Conservation (phyloP, 2,329 filamentous ascomycete genomes). For the Alternaria gansuensis region DNA sequence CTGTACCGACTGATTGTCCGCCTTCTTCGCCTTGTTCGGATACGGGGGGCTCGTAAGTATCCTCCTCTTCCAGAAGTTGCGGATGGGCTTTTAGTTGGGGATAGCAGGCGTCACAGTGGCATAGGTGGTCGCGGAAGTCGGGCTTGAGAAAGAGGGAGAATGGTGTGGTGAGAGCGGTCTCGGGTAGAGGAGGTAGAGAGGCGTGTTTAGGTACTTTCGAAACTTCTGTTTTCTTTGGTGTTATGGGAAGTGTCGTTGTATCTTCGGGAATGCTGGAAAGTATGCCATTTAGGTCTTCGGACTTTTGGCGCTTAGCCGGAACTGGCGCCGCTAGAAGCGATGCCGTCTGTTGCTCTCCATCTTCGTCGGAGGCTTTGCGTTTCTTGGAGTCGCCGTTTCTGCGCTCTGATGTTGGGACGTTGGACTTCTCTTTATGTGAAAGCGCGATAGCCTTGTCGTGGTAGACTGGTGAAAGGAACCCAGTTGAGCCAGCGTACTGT, state of each 20-base stretch:
- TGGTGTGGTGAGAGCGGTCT: constrained; percentile 60
- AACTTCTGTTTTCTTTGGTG: constrained; percentile 38
- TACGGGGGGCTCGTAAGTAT: constrained; percentile 89
- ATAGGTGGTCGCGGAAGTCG: constrained; percentile 82
- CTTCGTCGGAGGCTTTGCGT: constrained; percentile 58
- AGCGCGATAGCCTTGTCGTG: constrained; percentile 44
- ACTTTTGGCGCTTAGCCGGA: constrained; percentile 49
- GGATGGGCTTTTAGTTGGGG: constrained; percentile 73
- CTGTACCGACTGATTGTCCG: constrained; percentile 70
- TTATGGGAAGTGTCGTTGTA: constrained; percentile 34
- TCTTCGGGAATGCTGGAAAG: constrained; percentile 51
- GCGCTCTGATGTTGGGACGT: constrained; percentile 22
- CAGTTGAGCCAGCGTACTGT: constrained; percentile 78
- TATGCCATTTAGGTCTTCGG: constrained; percentile 40
- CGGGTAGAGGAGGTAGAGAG: constrained; percentile 65
- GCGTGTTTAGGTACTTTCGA: constrained; percentile 66
- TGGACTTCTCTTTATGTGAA: constrained; percentile 17
- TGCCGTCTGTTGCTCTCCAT: constrained; percentile 37
- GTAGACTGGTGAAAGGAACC: constrained; percentile 80
- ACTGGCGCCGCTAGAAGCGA: constrained; percentile 29
- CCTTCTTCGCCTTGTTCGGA: constrained; percentile 68
- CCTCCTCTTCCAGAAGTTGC: constrained; percentile 92
- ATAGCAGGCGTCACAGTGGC: constrained; percentile 84
- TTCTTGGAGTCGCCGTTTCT: constrained; percentile 51
- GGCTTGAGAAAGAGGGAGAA: constrained; percentile 86